Percentiles rank a stretch among this genome's conserved stretches.
Evolutionary conservation across 2,329 filamentous ascomycete species (phyloP).

Genomic region (Huntiella savannae): DNA sequence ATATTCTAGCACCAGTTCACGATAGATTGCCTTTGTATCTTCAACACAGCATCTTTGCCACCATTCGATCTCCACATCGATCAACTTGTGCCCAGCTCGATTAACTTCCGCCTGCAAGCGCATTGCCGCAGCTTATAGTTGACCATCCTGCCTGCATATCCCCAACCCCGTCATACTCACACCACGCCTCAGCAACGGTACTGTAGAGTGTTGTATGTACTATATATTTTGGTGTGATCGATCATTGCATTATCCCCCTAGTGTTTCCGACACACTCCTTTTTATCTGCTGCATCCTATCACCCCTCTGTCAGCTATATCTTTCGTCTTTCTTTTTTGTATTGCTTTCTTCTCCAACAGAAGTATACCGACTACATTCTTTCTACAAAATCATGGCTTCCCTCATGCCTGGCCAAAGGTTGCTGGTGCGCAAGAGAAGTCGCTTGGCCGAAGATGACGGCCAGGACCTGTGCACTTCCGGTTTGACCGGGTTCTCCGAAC

Average conservation of each 20-base stretch:
- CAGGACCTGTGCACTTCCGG: background rate
- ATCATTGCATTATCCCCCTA: background rate
- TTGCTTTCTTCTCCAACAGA: background rate
- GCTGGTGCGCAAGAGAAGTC: slow-evolving; percentile 10
- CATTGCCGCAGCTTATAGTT: slow-evolving; percentile 1
- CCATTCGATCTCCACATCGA: too few species aligned
- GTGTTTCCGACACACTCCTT: background rate
- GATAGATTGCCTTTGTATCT: too few species aligned
- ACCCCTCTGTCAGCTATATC: background rate
- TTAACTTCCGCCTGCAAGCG: background rate
- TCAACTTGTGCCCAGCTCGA: too few species aligned
- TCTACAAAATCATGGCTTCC: slow-evolving; percentile 4
- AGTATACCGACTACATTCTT: background rate
- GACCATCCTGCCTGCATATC: slow-evolving; percentile 2
- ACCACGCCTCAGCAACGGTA: slow-evolving; percentile 1
- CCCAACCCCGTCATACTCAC: slow-evolving; percentile 5
- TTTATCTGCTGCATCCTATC: background rate
- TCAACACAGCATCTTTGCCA: too few species aligned
- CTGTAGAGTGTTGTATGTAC: background rate
- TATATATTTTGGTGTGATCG: background rate
- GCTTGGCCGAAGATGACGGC: slow-evolving; percentile 9
- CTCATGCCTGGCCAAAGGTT: slow-evolving; percentile 7
- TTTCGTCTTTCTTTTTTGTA: background rate
- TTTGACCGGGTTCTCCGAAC: slow-evolving; percentile 8
- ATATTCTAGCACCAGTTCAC: too few species aligned